phyloP scores from a whole-genome alignment of 1,139 yeast genomes.

The Lodderomyces theae region DNA sequence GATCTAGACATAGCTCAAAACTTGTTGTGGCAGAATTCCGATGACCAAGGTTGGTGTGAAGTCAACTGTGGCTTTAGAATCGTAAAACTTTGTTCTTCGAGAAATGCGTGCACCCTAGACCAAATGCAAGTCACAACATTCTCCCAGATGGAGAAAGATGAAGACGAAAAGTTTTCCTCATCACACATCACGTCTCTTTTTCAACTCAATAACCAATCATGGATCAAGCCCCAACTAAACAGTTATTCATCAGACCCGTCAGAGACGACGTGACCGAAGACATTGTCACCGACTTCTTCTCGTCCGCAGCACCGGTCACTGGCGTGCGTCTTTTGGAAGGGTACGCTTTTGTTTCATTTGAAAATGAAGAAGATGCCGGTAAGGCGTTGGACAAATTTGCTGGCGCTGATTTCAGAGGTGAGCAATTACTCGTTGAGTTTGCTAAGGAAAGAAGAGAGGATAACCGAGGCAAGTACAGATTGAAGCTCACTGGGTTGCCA shows the following conservation, averaged over 20 bases:
- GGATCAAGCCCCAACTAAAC: slow-evolving; percentile 15
- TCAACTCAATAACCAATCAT: background rate
- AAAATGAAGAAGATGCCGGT: slow-evolving; percentile 61
- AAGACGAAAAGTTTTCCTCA: background rate
- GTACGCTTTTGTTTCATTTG: slow-evolving; percentile 72
- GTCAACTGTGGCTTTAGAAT: too few relatives aligned
- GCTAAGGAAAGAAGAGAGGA: slow-evolving; percentile 61
- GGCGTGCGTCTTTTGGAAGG: slow-evolving; percentile 74
- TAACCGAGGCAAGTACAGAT: slow-evolving; percentile 71
- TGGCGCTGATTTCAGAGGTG: slow-evolving; percentile 58
- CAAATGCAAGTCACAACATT: too few relatives aligned
- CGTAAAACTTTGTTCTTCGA: background rate
- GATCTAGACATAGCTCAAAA: too few relatives aligned
- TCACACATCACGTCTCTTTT: background rate
- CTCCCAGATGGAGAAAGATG: background rate
- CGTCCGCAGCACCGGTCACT: slow-evolving; percentile 60
- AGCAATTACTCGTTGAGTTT: slow-evolving; percentile 62
- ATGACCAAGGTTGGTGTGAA: too few relatives aligned
- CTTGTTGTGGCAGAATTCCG: too few relatives aligned
- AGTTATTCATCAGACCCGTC: slow-evolving; percentile 43
- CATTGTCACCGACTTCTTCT: slow-evolving; percentile 65
- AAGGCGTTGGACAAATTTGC: slow-evolving; percentile 64
- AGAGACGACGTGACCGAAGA: slow-evolving; percentile 45
- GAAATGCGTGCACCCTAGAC: background rate
- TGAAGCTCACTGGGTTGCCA: slow-evolving; percentile 65